These are phyloP conservation scores for Salvia miltiorrhiza DNA, from an alignment of 257 asterid species.

Conservation along the genomic window DNA sequence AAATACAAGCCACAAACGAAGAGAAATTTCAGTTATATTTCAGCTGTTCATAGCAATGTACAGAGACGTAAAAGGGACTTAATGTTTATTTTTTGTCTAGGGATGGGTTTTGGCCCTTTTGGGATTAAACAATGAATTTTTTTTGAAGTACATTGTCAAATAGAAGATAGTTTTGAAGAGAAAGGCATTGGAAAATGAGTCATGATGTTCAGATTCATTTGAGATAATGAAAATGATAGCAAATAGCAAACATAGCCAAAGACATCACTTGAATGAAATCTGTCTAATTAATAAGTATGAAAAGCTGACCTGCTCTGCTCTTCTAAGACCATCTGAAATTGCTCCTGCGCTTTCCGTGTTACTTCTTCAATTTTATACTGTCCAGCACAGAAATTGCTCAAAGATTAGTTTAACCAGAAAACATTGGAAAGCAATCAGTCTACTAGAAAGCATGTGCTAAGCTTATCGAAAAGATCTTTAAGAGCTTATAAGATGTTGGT, in stretches of 20 bases:
- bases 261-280: conserved; percentile 5
- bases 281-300: conserved; percentile 22
- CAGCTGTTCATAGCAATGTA: not conserved
- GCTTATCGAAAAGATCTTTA: not conserved
- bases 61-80: not conserved
- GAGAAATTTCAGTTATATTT: not conserved
- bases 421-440: conserved; percentile 7
- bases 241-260: not conserved
- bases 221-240: not conserved
- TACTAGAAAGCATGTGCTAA: not conserved
- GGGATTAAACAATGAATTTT: not conserved
- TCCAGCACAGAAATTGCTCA: conserved; percentile 24
- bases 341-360: conserved; percentile 98
- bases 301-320: conserved; percentile 85
- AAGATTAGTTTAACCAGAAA: conserved; percentile 37
- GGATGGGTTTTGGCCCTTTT: not conserved
- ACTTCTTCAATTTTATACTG: conserved; percentile 95
- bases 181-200: conserved; percentile 4
- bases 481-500: not conserved
- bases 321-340: conserved; percentile 92
- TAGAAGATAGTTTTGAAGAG: not conserved
- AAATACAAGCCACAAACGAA: not conserved
- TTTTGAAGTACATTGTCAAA: not conserved
- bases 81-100: not conserved
- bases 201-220: not conserved